Conservation (phyloP, 257 asterid species). For the Coffea eugenioides region DNA sequence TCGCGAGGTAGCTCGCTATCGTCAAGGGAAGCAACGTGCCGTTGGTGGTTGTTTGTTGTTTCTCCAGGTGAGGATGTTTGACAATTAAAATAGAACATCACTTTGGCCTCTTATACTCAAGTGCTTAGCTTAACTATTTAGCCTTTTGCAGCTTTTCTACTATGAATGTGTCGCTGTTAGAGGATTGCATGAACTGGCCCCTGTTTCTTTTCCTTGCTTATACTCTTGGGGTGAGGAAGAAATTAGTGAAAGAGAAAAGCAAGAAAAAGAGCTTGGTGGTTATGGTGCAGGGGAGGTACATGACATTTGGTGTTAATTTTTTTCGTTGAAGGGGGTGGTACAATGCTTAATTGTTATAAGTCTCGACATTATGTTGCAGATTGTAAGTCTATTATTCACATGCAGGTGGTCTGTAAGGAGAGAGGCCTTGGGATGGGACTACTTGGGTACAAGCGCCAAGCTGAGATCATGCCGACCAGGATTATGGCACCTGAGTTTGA, state of each 20-base stretch:
- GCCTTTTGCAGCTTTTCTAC: slow-evolving; percentile 75
- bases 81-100: not conserved
- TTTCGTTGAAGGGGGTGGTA: not conserved
- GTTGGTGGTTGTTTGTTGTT: slow-evolving; percentile 99
- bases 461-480: slow-evolving; percentile 39
- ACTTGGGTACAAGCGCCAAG: slow-evolving; percentile 53
- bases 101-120: not conserved
- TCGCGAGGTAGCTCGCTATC: slow-evolving; percentile 93
- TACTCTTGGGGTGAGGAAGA: slow-evolving; percentile 99
- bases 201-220: slow-evolving; percentile 86
- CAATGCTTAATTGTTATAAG: slow-evolving; percentile 4
- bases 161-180: slow-evolving; percentile 97
- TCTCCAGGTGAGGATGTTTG: slow-evolving; percentile 67
- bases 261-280: slow-evolving; percentile 92
- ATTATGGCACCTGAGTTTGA: slow-evolving; percentile 43
- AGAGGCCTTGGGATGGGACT: slow-evolving; percentile 93
- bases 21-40: slow-evolving; percentile 97
- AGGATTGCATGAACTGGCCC: slow-evolving; percentile 75
- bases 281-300: slow-evolving; percentile 97
- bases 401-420: slow-evolving; percentile 93
- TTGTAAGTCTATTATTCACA: slow-evolving; percentile 14
- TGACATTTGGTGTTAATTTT: not conserved
- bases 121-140: slow-evolving; percentile 9
- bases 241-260: slow-evolving; percentile 94
- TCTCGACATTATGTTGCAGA: slow-evolving; percentile 13